Conservation (phyloP, 331 rosid species). For the Acacia concinna region DNA sequence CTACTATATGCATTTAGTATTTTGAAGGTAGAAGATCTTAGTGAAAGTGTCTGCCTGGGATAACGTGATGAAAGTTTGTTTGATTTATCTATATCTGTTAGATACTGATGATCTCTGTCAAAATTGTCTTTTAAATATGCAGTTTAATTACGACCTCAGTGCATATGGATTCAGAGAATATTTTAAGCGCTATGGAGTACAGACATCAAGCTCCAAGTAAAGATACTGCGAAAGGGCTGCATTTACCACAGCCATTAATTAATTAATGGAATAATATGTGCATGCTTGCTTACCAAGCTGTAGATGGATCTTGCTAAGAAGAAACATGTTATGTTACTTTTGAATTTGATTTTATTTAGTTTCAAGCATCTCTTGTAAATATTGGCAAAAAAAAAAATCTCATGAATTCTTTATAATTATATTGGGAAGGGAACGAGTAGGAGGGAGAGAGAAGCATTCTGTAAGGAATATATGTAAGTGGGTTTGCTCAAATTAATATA, state of each 20-base stretch:
- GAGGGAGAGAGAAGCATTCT: neutral
- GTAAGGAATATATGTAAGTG: neutral
- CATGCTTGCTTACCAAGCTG: neutral
- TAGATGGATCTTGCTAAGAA: neutral
- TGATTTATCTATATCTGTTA: neutral
- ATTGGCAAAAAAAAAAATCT: neutral
- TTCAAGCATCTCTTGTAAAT: neutral
- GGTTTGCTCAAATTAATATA: neutral
- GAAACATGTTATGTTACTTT: neutral
- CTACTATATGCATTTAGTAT: neutral
- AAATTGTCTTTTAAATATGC: slow-evolving; percentile 38
- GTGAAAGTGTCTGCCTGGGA: neutral
- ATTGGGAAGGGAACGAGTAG: neutral
- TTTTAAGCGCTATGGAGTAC: slow-evolving; percentile 73
- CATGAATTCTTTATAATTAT: neutral
- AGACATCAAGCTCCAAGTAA: slow-evolving; percentile 47
- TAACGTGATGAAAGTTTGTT: neutral
- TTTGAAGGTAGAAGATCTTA: neutral
- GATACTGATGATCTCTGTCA: slow-evolving; percentile 7
- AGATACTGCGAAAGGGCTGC: slow-evolving; percentile 11
- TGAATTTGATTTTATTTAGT: neutral
- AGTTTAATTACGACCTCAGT: slow-evolving; percentile 78
- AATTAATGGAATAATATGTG: neutral
- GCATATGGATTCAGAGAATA: slow-evolving; percentile 88
- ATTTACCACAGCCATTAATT: neutral